phyloP scores from a whole-genome alignment of 305 asterid genomes.

The Rubia tinctorum region DNA sequence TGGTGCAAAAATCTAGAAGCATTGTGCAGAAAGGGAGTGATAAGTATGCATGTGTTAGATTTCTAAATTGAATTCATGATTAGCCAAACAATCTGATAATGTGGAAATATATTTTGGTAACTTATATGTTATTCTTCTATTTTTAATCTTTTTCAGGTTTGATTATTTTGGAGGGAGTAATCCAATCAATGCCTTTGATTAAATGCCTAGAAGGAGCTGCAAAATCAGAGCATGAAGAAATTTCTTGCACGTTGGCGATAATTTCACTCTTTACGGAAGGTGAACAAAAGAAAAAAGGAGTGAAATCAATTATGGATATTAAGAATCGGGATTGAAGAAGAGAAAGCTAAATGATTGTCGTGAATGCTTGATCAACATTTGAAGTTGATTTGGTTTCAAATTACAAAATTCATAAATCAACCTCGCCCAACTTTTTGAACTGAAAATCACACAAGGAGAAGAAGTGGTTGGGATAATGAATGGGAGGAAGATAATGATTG shows the following conservation, averaged over 20 bases:
- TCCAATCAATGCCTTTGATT: constrained; percentile 2
- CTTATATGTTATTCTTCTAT: too few relatives aligned
- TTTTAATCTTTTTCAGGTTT: constrained; percentile 1
- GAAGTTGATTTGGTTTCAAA: constrained; percentile 11
- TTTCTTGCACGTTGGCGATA: constrained; percentile 13
- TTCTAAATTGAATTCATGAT: too few relatives aligned
- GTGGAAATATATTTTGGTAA: too few relatives aligned
- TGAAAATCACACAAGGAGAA: background rate
- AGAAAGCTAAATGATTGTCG: constrained; percentile 9
- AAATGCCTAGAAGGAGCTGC: constrained; percentile 19
- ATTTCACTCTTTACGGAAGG: background rate
- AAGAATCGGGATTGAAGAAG: background rate
- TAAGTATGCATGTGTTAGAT: background rate
- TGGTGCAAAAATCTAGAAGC: constrained; percentile 9
- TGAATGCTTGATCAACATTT: background rate
- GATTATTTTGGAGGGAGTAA: constrained; percentile 19
- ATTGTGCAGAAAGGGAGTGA: constrained; percentile 13
- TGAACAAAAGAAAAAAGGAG: background rate
- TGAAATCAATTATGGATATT: background rate
- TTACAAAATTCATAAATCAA: background rate
- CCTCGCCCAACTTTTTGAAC: background rate
- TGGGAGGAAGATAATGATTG: background rate
- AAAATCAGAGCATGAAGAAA: constrained; percentile 23
- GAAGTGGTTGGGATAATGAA: too few relatives aligned
- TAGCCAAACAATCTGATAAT: too few relatives aligned